A percentile compares a stretch with the other conserved stretches of the same genome.
These are phyloP conservation scores for Wallacemonas rigidus DNA, from an alignment of 208 protist genomes.

Conservation along the genomic window DNA sequence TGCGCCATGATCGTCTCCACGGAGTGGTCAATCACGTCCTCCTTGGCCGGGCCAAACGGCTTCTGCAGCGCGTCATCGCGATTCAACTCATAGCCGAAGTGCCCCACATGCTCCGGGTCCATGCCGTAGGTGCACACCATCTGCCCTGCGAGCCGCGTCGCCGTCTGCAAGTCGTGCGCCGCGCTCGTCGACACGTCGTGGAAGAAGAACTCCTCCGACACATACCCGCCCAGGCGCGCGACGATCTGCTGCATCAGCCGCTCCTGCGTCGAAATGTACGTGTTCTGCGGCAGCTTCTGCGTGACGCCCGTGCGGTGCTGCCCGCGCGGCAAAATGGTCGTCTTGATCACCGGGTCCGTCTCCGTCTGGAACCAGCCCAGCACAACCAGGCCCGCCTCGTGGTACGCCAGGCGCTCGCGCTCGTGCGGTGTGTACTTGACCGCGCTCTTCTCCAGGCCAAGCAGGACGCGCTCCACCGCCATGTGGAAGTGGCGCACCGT, in stretches of 20 bases:
- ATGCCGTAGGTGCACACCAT: conserved; percentile 91
- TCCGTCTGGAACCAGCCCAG: conserved; percentile 91
- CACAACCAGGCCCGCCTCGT: conserved; percentile 94
- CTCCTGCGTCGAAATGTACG: conserved; percentile 81
- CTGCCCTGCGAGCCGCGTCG: conserved; percentile 82
- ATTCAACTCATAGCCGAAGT: conserved; percentile 81
- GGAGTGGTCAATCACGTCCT: conserved; percentile 91
- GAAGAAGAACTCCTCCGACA: conserved; percentile 96
- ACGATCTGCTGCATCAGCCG: conserved; percentile 65
- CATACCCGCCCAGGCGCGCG: conserved; percentile 90
- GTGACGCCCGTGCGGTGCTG: conserved; percentile 75
- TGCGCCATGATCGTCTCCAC: conserved; percentile 77
- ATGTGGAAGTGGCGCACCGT: conserved; percentile 88
- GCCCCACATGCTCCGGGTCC: conserved; percentile 74
- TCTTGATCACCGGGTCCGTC: conserved; percentile 94
- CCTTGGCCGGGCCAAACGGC: conserved; percentile 95
- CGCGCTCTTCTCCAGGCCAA: conserved; percentile 95
- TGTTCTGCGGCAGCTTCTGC: conserved; percentile 79
- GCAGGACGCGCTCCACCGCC: conserved; percentile 95
- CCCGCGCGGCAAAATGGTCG: conserved; percentile 80
- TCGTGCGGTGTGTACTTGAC: conserved; percentile 72
- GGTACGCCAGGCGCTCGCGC: conserved; percentile 89
- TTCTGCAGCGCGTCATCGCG: conserved; percentile 82
- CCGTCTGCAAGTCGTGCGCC: conserved; percentile 86
- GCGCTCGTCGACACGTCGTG: conserved; percentile 90